phyloP scores from a whole-genome alignment of 805 yeast genomes.

The Saccharomycopsis selenospora region DNA sequence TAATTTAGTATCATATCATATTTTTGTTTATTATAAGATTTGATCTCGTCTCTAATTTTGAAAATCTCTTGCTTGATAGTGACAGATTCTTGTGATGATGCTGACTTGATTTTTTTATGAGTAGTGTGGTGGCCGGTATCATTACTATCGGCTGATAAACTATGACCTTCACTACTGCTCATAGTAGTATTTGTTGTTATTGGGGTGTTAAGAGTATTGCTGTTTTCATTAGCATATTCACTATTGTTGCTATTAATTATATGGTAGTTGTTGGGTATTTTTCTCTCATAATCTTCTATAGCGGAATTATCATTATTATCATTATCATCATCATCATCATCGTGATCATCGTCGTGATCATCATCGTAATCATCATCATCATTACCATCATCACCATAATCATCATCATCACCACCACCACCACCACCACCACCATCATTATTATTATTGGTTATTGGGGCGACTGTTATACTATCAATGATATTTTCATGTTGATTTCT shows the following conservation, averaged over 20 bases:
- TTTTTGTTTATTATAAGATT: slow-evolving; percentile 10
- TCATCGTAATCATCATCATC: slow-evolving; percentile 16
- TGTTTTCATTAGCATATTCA: too few relatives aligned
- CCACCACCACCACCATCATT: slow-evolving; percentile 18
- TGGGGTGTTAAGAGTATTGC: too few relatives aligned
- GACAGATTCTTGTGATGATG: slow-evolving; percentile 9
- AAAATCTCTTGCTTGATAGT: not conserved
- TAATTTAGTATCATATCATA: slow-evolving; percentile 20
- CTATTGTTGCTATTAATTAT: too few relatives aligned
- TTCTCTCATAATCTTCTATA: too few relatives aligned
- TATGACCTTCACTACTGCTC: too few relatives aligned
- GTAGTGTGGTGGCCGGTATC: too few relatives aligned
- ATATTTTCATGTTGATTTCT: too few relatives aligned
- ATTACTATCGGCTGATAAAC: too few relatives aligned
- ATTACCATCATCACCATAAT: slow-evolving; percentile 21
- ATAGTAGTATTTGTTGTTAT: too few relatives aligned
- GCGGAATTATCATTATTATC: too few relatives aligned
- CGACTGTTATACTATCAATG: too few relatives aligned
- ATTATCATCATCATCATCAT: slow-evolving; percentile 25
- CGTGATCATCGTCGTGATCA: slow-evolving; percentile 21
- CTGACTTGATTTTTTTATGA: slow-evolving; percentile 5
- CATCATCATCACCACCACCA: slow-evolving; percentile 16
- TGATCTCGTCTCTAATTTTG: slow-evolving; percentile 7
- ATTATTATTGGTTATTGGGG: not conserved
- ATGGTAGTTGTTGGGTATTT: too few relatives aligned